A percentile compares a stretch with the other conserved stretches of the same genome.
Conservation (phyloP, 2,329 filamentous ascomycete genomes). For the Bipolaris oryzae region DNA sequence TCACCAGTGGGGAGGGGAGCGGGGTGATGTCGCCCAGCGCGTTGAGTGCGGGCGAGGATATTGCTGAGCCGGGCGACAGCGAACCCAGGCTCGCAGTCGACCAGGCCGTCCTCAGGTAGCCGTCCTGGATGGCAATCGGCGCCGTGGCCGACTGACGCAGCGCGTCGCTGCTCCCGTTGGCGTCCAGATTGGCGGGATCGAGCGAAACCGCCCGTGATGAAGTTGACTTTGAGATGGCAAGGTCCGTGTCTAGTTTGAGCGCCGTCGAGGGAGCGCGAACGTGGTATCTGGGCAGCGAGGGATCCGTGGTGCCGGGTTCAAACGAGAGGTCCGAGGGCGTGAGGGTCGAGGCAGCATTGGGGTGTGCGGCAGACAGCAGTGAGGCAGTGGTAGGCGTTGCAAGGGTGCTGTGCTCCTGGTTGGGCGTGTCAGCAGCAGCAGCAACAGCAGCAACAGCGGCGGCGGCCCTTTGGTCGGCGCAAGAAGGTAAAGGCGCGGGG, state of each 20-base stretch:
- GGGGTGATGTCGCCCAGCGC: conserved; percentile 59
- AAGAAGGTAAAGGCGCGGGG: conserved; percentile 26
- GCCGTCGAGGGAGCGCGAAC: conserved; percentile 32
- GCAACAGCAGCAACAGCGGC: conserved; percentile 23
- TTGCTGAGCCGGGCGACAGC: conserved; percentile 52
- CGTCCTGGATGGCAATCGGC: conserved; percentile 47
- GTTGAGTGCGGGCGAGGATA: conserved; percentile 56
- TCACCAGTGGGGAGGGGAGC: conserved; percentile 56
- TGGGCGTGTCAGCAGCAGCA: conserved; percentile 17
- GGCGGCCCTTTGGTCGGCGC: conserved; percentile 17
- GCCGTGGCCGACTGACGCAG: conserved; percentile 44
- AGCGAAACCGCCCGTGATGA: conserved; percentile 21
- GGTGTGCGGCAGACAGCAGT: conserved; percentile 23
- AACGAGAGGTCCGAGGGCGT: conserved; percentile 34
- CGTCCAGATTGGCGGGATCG: conserved; percentile 43
- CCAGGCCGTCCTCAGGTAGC: conserved; percentile 48
- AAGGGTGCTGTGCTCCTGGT: conserved; percentile 6
- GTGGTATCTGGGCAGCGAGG: conserved; percentile 30
- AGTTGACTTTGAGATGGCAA: conserved; percentile 35
- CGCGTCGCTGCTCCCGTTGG: conserved; percentile 33
- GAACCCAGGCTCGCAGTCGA: conserved; percentile 55
- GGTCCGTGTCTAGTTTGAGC: conserved; percentile 39
- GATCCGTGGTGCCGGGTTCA: conserved; percentile 13
- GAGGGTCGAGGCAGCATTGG: conserved; percentile 28
- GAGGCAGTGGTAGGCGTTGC: conserved; percentile 10